phyloP scores from a whole-genome alignment of 257 asterid species.

The Solanum rostratum region DNA sequence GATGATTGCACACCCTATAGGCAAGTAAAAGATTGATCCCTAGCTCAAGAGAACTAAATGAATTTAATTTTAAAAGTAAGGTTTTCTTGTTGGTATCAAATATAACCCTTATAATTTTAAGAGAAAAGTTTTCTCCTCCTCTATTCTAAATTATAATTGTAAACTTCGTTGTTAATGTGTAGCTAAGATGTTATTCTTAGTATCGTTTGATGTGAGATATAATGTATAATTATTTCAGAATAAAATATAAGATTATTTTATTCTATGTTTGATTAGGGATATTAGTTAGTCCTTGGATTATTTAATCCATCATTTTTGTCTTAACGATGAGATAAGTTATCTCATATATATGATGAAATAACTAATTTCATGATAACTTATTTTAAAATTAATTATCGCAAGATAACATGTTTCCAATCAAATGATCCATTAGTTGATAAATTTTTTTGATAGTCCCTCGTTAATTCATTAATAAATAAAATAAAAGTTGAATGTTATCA shows the following conservation, averaged over 20 bases:
- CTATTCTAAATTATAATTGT: neutral
- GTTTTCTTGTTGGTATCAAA: neutral
- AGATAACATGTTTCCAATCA: too few species aligned
- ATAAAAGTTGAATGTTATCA: neutral
- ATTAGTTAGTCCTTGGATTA: too few species aligned
- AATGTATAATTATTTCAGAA: too few species aligned
- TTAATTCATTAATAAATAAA: neutral
- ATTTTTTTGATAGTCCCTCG: neutral
- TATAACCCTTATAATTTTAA: neutral
- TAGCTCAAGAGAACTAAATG: neutral
- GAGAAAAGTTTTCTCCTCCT: neutral
- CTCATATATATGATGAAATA: too few species aligned
- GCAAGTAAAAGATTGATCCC: neutral
- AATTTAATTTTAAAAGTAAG: neutral
- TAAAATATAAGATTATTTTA: too few species aligned
- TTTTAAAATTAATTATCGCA: too few species aligned
- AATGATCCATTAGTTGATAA: neutral
- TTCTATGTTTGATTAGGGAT: too few species aligned
- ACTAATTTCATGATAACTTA: too few species aligned
- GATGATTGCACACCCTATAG: neutral
- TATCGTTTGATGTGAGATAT: too few species aligned
- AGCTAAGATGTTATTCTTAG: neutral
- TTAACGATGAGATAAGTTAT: too few species aligned
- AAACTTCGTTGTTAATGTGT: neutral
- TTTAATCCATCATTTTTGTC: too few species aligned